Conservation (phyloP, 192 early-diverging fungal species). For the Dispira simplex region DNA sequence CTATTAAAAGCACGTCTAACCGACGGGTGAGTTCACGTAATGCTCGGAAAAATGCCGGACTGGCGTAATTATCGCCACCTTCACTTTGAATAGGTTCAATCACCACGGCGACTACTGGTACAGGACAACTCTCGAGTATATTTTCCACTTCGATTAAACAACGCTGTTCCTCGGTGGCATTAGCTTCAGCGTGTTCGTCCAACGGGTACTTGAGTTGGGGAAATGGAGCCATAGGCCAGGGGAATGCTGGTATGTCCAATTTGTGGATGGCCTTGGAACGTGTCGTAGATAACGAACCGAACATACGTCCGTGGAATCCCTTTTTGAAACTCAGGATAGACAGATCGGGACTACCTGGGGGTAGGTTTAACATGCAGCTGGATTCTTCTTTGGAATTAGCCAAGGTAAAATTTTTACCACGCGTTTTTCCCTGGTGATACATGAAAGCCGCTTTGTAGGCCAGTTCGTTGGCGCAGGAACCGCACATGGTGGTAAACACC, state of each 20-base stretch:
- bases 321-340: constrained; percentile 44
- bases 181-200: constrained; percentile 35
- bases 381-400: constrained; percentile 23
- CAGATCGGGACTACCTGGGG: constrained; percentile 48
- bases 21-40: constrained; percentile 37
- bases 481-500: constrained; percentile 56
- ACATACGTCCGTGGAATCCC: constrained; percentile 52
- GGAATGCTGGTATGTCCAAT: constrained; percentile 57
- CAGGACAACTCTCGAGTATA: constrained; percentile 26
- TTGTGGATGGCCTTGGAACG: constrained; percentile 57
- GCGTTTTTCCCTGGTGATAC: constrained; percentile 32
- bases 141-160: constrained; percentile 33
- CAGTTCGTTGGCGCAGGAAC: constrained; percentile 55
- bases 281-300: constrained; percentile 51
- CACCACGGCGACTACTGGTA: constrained; percentile 44
- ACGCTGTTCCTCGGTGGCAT: constrained; percentile 37
- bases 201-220: constrained; percentile 50
- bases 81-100: constrained; percentile 62
- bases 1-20: constrained; percentile 46
- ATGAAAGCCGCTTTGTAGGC: constrained; percentile 63
- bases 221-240: constrained; percentile 45
- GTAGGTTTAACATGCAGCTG: constrained; percentile 44
- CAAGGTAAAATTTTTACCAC: constrained; percentile 27
- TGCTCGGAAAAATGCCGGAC: constrained; percentile 43
- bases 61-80: constrained; percentile 49